Conservation (phyloP, 352 stramenopile genomes). For the Pythium brassicae region DNA sequence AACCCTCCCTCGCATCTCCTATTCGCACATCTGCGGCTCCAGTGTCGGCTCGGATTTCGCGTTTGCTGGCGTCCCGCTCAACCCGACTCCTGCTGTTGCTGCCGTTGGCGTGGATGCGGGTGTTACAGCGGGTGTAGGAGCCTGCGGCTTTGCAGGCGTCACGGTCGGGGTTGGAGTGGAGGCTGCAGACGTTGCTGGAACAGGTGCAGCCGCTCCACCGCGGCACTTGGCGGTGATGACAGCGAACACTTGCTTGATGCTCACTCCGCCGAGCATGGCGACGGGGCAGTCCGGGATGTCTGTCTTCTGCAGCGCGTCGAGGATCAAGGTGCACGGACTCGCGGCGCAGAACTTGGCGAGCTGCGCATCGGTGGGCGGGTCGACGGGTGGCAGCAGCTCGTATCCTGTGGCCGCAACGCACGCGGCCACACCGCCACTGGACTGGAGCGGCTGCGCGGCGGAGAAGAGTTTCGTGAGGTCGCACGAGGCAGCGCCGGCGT, state of each 20-base stretch:
- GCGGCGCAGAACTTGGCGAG: slow-evolving; percentile 26
- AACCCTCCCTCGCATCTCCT: too few species aligned
- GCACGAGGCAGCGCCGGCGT: slow-evolving; percentile 13
- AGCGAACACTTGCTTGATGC: slow-evolving; percentile 32
- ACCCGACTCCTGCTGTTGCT: background rate
- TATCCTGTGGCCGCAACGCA: slow-evolving; percentile 30
- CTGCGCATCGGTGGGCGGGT: slow-evolving; percentile 23
- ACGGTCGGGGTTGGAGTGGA: slow-evolving; percentile 11
- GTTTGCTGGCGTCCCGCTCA: too few species aligned
- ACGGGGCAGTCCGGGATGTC: slow-evolving; percentile 37
- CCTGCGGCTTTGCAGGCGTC: slow-evolving; percentile 3
- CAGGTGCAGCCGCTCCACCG: background rate
- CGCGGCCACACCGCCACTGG: slow-evolving; percentile 23
- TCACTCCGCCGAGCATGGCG: slow-evolving; percentile 36
- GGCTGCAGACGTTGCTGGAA: background rate
- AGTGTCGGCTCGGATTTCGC: slow-evolving; percentile 1
- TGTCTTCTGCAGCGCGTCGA: slow-evolving; percentile 28
- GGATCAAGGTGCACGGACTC: slow-evolving; percentile 18
- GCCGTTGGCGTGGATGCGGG: background rate
- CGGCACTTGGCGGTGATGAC: slow-evolving; percentile 8
- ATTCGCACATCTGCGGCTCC: slow-evolving; percentile 12
- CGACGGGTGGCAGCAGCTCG: slow-evolving; percentile 26
- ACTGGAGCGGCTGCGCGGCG: slow-evolving; percentile 27
- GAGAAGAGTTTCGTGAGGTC: slow-evolving; percentile 35
- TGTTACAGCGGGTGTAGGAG: too few species aligned